Base-by-base conservation (phyloP, 768 basidiomycete species). In the Calocera viscosa region DNA sequence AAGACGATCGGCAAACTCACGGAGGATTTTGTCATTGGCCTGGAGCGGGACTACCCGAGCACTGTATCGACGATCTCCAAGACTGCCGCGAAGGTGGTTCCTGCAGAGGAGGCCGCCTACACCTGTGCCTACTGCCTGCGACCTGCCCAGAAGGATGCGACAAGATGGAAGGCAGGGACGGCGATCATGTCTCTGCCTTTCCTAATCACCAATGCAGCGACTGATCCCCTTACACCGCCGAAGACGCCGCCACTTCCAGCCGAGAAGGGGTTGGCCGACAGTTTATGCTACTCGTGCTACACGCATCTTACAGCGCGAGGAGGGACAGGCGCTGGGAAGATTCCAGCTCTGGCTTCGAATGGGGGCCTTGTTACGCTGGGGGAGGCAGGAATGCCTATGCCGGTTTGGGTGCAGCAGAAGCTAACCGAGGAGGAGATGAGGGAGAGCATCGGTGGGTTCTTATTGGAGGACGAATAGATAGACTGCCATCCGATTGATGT, bases 31-130 rank as follows among this genome's bases (percentile, higher is more conserved):
- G 89, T 93, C 67, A 76, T 87, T 22, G 86, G 89, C 1, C 73
- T 93, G 32, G 91, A 93, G 75, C 83, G 81, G 64, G 86, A 91
- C 73, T 93, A 88, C 73, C 91, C 91, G 2, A 90, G 90, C 0
- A 93, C 91, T 0, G 91, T 92, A 12, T 91, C 89, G 8, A 85
- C 91, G 0, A 88, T 93, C 64, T 85, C 85, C 26, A 83, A 88
- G 38, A 92, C 91, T 0, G 90, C 88, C 71, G 85, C 81, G 3
- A 93, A 93, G 75, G 75, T 93, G 30, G 81, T 84, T 10, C 84
- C 91, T 0, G 91, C 88, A 33, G 75, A 82, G 65, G 78, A 75
- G 1, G 76, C 83, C 0, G 75, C 75, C 8, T 79, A 77, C 0
- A 72, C 70, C 7, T 92, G 90, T 72, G 71, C 82, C 14, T 73